Evolutionary conservation across 2,329 filamentous ascomycete genomes (phyloP), one percentile per base, ranked within the genome.

Genomic region (Fusarium sp.): DNA sequence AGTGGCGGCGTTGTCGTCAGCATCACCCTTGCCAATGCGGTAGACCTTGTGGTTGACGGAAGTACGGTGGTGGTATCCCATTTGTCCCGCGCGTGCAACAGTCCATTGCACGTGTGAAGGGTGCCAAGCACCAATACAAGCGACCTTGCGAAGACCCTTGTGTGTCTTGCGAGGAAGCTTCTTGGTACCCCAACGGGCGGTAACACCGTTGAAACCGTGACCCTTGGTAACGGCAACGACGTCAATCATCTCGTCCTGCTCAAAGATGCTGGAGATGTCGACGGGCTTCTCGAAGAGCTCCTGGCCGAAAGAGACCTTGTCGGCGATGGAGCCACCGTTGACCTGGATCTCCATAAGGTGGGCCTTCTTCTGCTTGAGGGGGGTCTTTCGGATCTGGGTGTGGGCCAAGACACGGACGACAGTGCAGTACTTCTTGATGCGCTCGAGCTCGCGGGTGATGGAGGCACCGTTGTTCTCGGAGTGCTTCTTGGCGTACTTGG

Each of bases 401-500:
- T 99, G 96, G 84, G 96, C 95, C 83, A 99, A 94, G 77, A 99
- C 90, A 85, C 96, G 96, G 88, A 99, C 93, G 84, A 98, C 94
- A 78, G 94, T 96, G 93, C 95, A 98, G 93, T 99, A 99, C 90
- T 98, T 98, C 93, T 98, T 97, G 87, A 99, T 98, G 86, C 96
- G 94, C 92, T 98, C 96, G 82, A 99, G 91, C 87, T 99, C 96
- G 82, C 93, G 93, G 85, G 92, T 94, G 88, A 98, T 92, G 81
- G 93, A 94, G 78, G 93, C 87, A 80, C 93, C 94, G 86, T 85
- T 92, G 88, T 86, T 91, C 89, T 98, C 95, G 74, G 95, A 94
- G 92, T 98, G 93, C 91, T 97, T 95, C 93, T 98, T 99, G 89
- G 96, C 93, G 88, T 99, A 99, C 90, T 97, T 98, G 90, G 96